These are phyloP conservation scores for Apodospora peruviana DNA, from an alignment of 495 filamentous ascomycete genomes.

Conservation along the genomic window DNA sequence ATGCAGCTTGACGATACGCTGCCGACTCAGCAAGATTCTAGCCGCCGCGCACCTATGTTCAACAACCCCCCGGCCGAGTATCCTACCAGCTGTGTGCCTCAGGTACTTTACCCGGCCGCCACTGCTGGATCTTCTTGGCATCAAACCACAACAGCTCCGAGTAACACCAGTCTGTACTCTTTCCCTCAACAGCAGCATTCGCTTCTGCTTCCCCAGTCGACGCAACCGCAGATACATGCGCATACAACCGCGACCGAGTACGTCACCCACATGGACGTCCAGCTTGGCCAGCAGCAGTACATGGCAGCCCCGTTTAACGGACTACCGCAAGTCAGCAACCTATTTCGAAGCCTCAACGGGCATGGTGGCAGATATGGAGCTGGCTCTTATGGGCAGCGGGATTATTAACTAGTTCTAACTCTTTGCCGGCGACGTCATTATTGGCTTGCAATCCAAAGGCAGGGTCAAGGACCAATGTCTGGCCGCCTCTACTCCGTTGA, in stretches of 20 bases:
- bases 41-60: slow-evolving; percentile 20
- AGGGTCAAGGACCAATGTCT: too few species aligned
- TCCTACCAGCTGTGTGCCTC: slow-evolving; percentile 20
- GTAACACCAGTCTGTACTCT: too few species aligned
- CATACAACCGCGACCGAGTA: background rate
- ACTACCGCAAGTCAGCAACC: background rate
- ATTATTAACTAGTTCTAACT: too few species aligned
- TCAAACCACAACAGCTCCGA: slow-evolving; percentile 23
- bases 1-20: slow-evolving; percentile 32
- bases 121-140: slow-evolving; percentile 10
- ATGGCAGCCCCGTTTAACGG: background rate
- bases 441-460: too few species aligned
- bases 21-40: slow-evolving; percentile 27
- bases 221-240: slow-evolving; percentile 2
- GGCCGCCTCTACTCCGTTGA: too few species aligned
- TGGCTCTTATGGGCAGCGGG: background rate
- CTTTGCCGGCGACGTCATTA: too few species aligned
- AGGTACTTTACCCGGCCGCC: slow-evolving; percentile 20
- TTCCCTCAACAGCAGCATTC: too few species aligned
- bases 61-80: slow-evolving; percentile 29
- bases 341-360: background rate
- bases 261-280: background rate
- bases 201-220: slow-evolving; percentile 8
- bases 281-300: slow-evolving; percentile 1
- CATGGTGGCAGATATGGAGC: background rate